Percentiles rank a stretch among this genome's conserved stretches.
Evolutionary conservation across 2,329 filamentous ascomycete genomes (phyloP).

Genomic region (Tolypocladium album): DNA sequence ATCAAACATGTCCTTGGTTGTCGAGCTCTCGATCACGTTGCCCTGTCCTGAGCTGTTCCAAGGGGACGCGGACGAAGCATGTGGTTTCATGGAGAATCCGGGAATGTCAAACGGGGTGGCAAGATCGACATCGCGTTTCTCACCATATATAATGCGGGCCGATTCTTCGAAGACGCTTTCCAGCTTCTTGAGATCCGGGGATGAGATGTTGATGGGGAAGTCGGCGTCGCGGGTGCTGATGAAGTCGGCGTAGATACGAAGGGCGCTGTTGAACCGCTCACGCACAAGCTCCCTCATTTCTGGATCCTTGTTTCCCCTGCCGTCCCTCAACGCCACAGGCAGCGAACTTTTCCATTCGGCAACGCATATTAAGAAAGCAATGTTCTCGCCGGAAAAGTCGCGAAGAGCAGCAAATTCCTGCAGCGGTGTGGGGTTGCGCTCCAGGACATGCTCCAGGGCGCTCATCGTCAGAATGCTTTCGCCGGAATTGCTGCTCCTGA

Average conservation of each 20-base stretch:
- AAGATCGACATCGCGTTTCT: conserved; percentile 21
- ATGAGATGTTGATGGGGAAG: conserved; percentile 56
- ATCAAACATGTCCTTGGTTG: conserved; percentile 1
- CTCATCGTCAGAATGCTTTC: conserved; percentile 46
- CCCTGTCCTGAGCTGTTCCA: neutral
- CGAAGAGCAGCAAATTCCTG: conserved; percentile 53
- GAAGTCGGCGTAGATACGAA: conserved; percentile 51
- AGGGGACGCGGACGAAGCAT: neutral
- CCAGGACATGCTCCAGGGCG: conserved; percentile 50
- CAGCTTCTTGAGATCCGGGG: conserved; percentile 36
- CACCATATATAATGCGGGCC: conserved; percentile 30
- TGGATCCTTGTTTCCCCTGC: conserved; percentile 4
- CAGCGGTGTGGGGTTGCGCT: conserved; percentile 46
- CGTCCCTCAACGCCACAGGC: conserved; percentile 9
- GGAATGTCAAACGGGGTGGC: conserved; percentile 25
- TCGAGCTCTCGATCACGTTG: no score
- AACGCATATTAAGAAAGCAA: conserved; percentile 53
- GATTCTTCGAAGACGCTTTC: conserved; percentile 44
- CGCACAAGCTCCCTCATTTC: conserved; percentile 21
- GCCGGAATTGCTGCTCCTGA: conserved; percentile 10
- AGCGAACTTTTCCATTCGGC: conserved; percentile 40
- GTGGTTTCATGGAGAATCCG: no score
- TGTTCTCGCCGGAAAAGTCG: conserved; percentile 63
- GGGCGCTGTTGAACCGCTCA: conserved; percentile 44
- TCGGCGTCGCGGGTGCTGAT: conserved; percentile 48